Percentiles rank a stretch among this genome's conserved stretches.
Conservation (phyloP, 176 grass and related monocot genomes). For the Chloris gayana region DNA sequence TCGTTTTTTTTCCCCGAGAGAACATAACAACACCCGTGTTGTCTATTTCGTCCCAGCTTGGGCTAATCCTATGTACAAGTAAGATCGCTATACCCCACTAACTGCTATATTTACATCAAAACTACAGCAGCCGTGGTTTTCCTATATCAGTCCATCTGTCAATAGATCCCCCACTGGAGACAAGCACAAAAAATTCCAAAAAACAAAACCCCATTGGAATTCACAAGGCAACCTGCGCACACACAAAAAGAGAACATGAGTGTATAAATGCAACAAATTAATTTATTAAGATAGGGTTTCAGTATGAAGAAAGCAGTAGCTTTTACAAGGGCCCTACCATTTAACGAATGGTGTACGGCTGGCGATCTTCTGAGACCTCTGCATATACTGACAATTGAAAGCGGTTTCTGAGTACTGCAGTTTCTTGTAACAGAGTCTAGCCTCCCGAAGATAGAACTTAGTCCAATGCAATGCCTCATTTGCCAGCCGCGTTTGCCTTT, state of each 20-base stretch:
- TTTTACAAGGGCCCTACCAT: constrained; percentile 27
- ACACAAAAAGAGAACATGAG: background rate
- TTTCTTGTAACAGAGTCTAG: constrained; percentile 2
- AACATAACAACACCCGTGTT: background rate
- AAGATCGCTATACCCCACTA: constrained; percentile 39
- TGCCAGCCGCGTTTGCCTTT: constrained; percentile 48
- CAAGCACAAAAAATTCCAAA: background rate
- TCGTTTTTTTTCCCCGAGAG: background rate
- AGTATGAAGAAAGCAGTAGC: background rate
- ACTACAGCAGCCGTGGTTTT: constrained; percentile 20
- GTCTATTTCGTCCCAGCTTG: constrained; percentile 11
- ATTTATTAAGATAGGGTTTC: background rate
- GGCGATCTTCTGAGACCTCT: constrained; percentile 9
- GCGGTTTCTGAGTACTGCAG: background rate
- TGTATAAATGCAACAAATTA: background rate
- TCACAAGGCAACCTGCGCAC: constrained; percentile 24
- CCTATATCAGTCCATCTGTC: constrained; percentile 7
- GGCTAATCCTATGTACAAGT: constrained; percentile 44
- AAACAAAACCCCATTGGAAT: constrained; percentile 9
- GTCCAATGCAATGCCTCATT: constrained; percentile 41
- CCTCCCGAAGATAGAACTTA: background rate
- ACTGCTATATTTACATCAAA: constrained; percentile 52
- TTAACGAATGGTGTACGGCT: constrained; percentile 23
- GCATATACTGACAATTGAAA: background rate
- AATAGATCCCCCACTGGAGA: background rate